Base-by-base conservation (phyloP, 345 rosid genomes). In the Adansonia digitata region DNA sequence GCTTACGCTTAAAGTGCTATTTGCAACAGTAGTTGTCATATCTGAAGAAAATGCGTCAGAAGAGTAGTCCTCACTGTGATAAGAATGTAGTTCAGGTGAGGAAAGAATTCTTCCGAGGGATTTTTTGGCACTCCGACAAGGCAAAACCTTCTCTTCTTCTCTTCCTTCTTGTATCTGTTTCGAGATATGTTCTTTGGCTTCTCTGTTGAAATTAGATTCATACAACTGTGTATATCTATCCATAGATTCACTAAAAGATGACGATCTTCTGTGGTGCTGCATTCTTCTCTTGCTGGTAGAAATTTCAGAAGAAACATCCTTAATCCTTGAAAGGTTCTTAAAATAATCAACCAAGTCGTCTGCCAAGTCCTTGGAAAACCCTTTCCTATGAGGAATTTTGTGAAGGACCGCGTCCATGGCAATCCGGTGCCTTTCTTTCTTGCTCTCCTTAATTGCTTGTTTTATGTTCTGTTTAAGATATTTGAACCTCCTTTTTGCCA, bases 331-430 rank as follows among this genome's bases (percentile, higher is more conserved):
- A 11, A 24, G 73, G 24, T 79, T 81, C 76, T 79, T 89, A 40
- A 80, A 71, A 53, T 84, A 70, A 26, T 81, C 70, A 12, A 83
- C 51, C 73, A 77, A 64, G 39, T 90, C 82, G 20, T 74, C 67
- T 63, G 82, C 86, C 81, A 86, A 74, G 79, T 91, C 91, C 77
- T 80, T 83, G 12, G 91, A 86, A 61, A 89, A 82, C 7, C 80
- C 82, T 3, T 86, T 72, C n/a, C 79, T 84, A 0, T 75, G 87
- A 43, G 99, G 99, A 7, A 94, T 82, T 83, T 88, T 91, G 83
- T 92, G 90, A 59, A 92, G 87, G 40, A 92, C 80, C 18, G 90
- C 98, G 74, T 94, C 97, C 96, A 87, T 90, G 45, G 92, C 75
- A 48, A 92, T 90, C 71, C 97, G 77, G 15, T 78, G 87, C 80